Evolutionary conservation across 1,139 yeast species (phyloP).

Genomic region (Geotrichum bryndzae): DNA sequence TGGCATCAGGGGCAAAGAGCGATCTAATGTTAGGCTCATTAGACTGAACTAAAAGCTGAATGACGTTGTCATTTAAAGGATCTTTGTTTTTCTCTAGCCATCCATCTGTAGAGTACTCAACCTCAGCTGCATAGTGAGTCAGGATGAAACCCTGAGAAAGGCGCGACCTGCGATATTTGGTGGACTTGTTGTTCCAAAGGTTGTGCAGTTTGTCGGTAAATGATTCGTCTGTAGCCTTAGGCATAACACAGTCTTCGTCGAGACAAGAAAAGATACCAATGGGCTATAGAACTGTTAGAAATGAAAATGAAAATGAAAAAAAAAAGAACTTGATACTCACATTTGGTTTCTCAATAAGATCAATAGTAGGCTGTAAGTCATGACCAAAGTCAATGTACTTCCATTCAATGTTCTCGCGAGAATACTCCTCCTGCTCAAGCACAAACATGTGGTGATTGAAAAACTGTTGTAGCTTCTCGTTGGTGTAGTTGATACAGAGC

Average conservation of each 20-base stretch:
- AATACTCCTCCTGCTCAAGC: slow-evolving; percentile 90
- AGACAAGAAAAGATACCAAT: slow-evolving; percentile 83
- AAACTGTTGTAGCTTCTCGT: slow-evolving; percentile 92
- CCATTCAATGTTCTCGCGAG: slow-evolving; percentile 93
- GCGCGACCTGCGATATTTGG: slow-evolving; percentile 67
- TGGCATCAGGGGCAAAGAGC: slow-evolving; percentile 37
- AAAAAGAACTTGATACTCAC: neutral
- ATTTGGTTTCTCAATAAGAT: slow-evolving; percentile 66
- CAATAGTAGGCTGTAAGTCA: slow-evolving; percentile 91
- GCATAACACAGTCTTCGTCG: slow-evolving; percentile 94
- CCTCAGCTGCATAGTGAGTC: slow-evolving; percentile 92
- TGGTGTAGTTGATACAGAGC: slow-evolving; percentile 91
- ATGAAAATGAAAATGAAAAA: neutral
- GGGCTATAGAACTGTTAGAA: slow-evolving; percentile 38
- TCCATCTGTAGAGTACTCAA: slow-evolving; percentile 83
- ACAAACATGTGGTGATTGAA: slow-evolving; percentile 98
- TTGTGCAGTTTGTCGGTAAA: slow-evolving; percentile 74
- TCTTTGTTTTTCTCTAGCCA: slow-evolving; percentile 96
- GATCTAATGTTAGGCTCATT: slow-evolving; percentile 46
- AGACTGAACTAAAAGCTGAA: slow-evolving; percentile 54
- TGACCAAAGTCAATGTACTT: slow-evolving; percentile 95
- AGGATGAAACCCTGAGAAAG: slow-evolving; percentile 54
- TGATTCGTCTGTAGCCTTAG: slow-evolving; percentile 76
- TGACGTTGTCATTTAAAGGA: slow-evolving; percentile 75
- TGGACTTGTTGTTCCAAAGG: slow-evolving; percentile 53